Evolutionary conservation across 2,329 filamentous ascomycete species (phyloP), one percentile per base, ranked within the genome.

Genomic region (Helotiales sp.): DNA sequence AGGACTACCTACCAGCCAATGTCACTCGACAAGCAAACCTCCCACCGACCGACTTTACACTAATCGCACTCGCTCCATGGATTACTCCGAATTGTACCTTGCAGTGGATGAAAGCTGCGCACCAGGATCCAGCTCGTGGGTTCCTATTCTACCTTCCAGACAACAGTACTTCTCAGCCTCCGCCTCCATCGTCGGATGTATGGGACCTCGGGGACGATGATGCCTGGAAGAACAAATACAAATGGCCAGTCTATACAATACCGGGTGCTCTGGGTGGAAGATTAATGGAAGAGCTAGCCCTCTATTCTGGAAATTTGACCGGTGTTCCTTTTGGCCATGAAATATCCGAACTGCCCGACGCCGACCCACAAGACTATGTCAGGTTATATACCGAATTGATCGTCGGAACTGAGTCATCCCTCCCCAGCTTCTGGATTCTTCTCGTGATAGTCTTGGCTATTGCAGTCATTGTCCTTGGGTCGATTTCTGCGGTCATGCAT

Each of bases 41-140:
- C 0, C 85, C 86, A 0, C 77, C 80, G 0, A 81, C 81, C 49
- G 85, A 89, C 64, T 91, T 90, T 71, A 85, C 88, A 55, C 78
- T 92, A 52, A 84, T 97, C 66, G 93, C 89, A 27, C 76, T 97
- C 53, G 93, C 91, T 24, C 93, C 93, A 27, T 98, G 93, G 93
- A 85, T 91, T 66, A 89, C 81, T 61, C 76, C 81, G 7, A 76
- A 84, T 25, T 99, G 93, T 70, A 89, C 90, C 12, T 74, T 80
- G 55, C 82, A 87, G 44, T 96, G 91, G 70, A 80, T 98, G 47
- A 74, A 79, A 17, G 79, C 83, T 19, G 81, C 83, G n/a, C 76
- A 78, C 30, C 67, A 73, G 55, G 83, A 87, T 63, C 80, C 83
- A 24, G 79, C 88, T 9, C 81, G 84, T 40, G 85, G 77, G 22